phyloP scores from a whole-genome alignment of 345 rosid species.

The Hibiscus tridactylites region DNA sequence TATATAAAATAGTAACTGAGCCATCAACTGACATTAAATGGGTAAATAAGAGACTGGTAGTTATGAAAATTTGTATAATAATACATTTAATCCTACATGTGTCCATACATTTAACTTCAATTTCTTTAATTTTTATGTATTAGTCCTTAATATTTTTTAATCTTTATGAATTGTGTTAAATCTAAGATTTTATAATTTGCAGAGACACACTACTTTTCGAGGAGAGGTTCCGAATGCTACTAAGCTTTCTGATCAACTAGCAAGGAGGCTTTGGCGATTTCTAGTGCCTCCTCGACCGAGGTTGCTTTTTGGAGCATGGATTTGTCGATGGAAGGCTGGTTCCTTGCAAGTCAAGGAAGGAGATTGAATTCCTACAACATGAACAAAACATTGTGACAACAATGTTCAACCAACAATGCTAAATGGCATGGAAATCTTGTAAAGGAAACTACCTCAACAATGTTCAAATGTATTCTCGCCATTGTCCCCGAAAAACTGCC shows the following conservation, averaged over 20 bases:
- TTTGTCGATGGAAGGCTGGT: conserved; percentile 67
- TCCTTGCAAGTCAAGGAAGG: conserved; percentile 20
- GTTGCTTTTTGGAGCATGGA: conserved; percentile 64
- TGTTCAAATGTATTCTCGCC: conserved; percentile 31
- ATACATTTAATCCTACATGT: no score
- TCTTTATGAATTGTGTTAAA: no score
- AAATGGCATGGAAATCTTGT: neutral
- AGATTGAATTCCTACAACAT: neutral
- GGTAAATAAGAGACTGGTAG: no score
- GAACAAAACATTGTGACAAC: neutral
- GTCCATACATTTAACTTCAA: no score
- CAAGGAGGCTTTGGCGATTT: conserved; percentile 49
- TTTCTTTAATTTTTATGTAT: no score
- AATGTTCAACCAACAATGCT: no score
- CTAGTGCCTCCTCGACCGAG: conserved; percentile 80
- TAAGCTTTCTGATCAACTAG: conserved; percentile 20
- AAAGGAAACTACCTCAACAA: neutral
- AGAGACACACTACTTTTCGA: neutral
- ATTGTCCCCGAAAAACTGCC: conserved; percentile 93
- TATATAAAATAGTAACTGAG: no score
- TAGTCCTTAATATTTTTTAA: no score
- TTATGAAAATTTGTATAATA: no score
- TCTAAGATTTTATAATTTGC: neutral
- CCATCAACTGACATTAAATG: no score
- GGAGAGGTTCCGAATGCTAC: neutral